Base-by-base conservation (phyloP, 1,139 yeast genomes). In the Torulaspora pretoriensis region DNA sequence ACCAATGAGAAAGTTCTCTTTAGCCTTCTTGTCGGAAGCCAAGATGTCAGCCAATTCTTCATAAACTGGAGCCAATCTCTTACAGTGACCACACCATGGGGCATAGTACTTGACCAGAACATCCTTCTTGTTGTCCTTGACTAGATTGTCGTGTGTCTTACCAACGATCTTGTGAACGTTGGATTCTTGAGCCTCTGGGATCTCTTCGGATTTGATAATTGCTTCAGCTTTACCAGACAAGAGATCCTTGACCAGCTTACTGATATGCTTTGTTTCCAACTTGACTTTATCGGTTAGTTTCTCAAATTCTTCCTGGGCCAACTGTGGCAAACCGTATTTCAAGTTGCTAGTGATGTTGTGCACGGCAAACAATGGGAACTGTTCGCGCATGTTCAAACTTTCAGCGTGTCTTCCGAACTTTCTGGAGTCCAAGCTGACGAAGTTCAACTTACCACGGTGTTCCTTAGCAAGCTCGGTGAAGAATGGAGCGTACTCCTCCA, bases 71-170 rank as follows among this genome's bases (percentile, higher is more conserved):
- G 96, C 96, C 69, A 90, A 77, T 70, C 78, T 87, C 78, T 90
- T 90, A 78, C 98, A 90, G 76, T 90, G 97, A 41, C 97, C 97
- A 74, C 98, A 90, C 98, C 98, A 92, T 70, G 96, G 96, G 46
- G 98, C 98, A 65, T 87, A 92, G 72, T 86, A 90, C 74, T 90
- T 88, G 56, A 92, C 90, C 56, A 92, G 73, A 43, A 92, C 90
- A 67, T 92, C 97, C 75, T 87, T 88, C 48, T 75, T 67, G 42
- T 73, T 70, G 63, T 89, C 90, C 31, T 73, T 71, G 50, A 87
- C 76, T 52, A 87, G 70, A 28, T 77, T 78, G 38, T 83, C 82
- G 69, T 87, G 92, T 66, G 82, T 88, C 71, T 81, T 80, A 59
- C 89, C 96, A 50, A 92, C 97, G 55, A 92, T 77, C 61, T 80